Evolutionary conservation across 106 monocot genomes (phyloP), one percentile per base, ranked within the genome.

Genomic region (Gastrodia elata): DNA sequence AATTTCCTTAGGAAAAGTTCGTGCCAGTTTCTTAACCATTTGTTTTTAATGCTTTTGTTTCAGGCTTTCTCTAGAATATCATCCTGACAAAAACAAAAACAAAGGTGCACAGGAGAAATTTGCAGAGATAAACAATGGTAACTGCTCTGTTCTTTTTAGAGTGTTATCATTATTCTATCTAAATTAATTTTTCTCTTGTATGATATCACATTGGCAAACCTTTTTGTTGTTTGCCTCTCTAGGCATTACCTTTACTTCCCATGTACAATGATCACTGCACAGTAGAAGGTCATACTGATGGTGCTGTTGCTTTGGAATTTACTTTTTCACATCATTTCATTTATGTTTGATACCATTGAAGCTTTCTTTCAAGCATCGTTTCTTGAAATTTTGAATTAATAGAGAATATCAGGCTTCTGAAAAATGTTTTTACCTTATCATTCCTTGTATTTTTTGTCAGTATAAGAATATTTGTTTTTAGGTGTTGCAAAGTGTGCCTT

Each of bases 71-170:
- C 90, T 93, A 46, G 41, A 98, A 38, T 98, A 93, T 82, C 98
- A 98, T 65, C 98, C 98, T 74, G 98, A 98, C 67, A 98, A 98
- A 77, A 98, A 98, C 58, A 98, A 98, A 78, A 79, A 70, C 64
- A 93, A 93, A 65, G 88, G 88, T 13, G 98, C 98, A 64, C 86
- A 93, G 35, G 91, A 91, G 80, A 98, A 93, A 44, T 98, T 98
- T 78, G 76, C 93, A 5, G 88, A 98, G 74, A 91, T 98, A 83
- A 98, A 93, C 52, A 98, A 98, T 76, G 93, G 98, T 98, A 93
- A 42, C 37, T 65, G 18, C 32, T 56, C 6, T 58, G 20, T 33
- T 70, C 14, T 48, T 48, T 61, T 11, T 61, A 32, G 61, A 30
- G 61, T 33, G 14, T 4, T 52, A 30, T 2, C 14, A 3, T 3